Evolutionary conservation across 805 yeast genomes (phyloP).

Genomic region (Vanderwaltozyma verrucispora): DNA sequence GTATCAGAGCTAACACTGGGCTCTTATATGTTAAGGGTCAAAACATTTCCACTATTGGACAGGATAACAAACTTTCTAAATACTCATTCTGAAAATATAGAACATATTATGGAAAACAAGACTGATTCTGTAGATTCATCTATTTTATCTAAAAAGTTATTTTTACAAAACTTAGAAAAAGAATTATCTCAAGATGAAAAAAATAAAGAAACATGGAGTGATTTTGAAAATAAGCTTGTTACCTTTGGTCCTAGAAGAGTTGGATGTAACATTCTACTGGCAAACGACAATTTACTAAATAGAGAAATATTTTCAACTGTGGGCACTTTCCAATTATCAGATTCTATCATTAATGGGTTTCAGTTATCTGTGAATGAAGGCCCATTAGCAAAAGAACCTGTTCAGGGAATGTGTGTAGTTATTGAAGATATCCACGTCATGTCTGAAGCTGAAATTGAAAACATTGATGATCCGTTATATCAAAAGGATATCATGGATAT

Average conservation of each 20-base stretch:
- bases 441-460: constrained; percentile 22
- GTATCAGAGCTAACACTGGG: constrained; percentile 42
- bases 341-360: constrained; percentile 70
- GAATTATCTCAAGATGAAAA: constrained; percentile 21
- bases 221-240: constrained; percentile 34
- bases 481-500: constrained; percentile 34
- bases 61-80: constrained; percentile 40
- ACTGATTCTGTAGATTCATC: constrained; percentile 9
- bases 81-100: constrained; percentile 36
- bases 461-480: constrained; percentile 14
- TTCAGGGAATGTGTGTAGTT: constrained; percentile 66
- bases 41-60: constrained; percentile 46
- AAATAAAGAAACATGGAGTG: constrained; percentile 21
- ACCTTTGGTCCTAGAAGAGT: constrained; percentile 68
- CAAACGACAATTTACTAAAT: constrained; percentile 28
- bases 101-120: constrained; percentile 14
- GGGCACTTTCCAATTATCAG: constrained; percentile 37
- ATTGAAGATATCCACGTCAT: constrained; percentile 32
- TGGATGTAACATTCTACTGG: constrained; percentile 64
- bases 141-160: constrained; percentile 4
- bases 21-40: constrained; percentile 33
- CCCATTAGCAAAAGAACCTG: constrained; percentile 79
- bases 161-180: constrained; percentile 28
- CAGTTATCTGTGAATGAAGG: constrained; percentile 77
- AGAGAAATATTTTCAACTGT: constrained; percentile 22